Evolutionary conservation across 1,139 yeast species (phyloP).

Genomic region (Pichia sp.): DNA sequence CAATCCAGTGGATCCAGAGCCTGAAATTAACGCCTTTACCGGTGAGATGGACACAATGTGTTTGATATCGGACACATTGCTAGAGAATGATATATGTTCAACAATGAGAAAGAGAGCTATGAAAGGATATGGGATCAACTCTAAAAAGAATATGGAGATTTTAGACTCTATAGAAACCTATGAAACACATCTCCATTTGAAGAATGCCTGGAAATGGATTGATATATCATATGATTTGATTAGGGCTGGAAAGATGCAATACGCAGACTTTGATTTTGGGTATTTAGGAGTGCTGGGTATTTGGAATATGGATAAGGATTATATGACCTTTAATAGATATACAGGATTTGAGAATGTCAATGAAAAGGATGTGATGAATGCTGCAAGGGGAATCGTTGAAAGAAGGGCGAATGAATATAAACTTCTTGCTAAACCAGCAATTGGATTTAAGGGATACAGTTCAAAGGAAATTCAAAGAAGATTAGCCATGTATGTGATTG

Average conservation of each 20-base stretch:
- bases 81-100: constrained; percentile 58
- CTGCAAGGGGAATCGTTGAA: constrained; percentile 28
- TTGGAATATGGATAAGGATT: constrained; percentile 75
- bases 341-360: constrained; percentile 29
- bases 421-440: constrained; percentile 24
- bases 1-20: background rate
- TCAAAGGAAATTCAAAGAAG: constrained; percentile 59
- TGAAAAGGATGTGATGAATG: constrained; percentile 36
- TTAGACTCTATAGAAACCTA: constrained; percentile 47
- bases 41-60: constrained; percentile 8
- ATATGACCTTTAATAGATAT: constrained; percentile 49
- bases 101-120: constrained; percentile 64
- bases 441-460: constrained; percentile 41
- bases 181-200: constrained; percentile 52
- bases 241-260: constrained; percentile 60
- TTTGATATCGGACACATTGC: constrained; percentile 22
- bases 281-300: constrained; percentile 84
- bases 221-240: constrained; percentile 63
- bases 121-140: constrained; percentile 68
- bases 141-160: constrained; percentile 55
- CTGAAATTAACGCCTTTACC: constrained; percentile 7
- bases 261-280: constrained; percentile 69
- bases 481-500: constrained; percentile 76
- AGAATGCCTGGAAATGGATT: constrained; percentile 89
- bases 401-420: constrained; percentile 22